Percentiles rank a stretch among this genome's conserved stretches.
These are phyloP conservation scores for Artemisia tridentata DNA, from an alignment of 129 eudicot species.

Conservation along the genomic window DNA sequence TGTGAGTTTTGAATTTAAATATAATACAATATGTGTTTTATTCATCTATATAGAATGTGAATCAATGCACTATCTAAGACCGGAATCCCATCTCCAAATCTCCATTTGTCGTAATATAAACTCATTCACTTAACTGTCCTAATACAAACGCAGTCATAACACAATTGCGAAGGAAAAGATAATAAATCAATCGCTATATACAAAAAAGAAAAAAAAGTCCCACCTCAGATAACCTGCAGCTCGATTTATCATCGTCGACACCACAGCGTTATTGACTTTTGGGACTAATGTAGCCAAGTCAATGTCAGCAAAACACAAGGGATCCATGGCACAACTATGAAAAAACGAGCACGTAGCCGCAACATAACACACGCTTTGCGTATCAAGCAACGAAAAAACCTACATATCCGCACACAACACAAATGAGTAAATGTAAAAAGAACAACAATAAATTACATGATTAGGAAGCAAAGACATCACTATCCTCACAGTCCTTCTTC, in stretches of 20 bases:
- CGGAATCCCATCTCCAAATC: neutral
- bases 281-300: slow-evolving; percentile 71
- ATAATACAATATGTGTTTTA: neutral
- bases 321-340: slow-evolving; percentile 73
- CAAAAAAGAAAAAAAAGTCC: slow-evolving; percentile 13
- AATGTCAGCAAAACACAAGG: slow-evolving; percentile 64
- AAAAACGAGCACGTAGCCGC: slow-evolving; percentile 78
- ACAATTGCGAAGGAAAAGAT: too few relatives aligned
- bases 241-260: slow-evolving; percentile 71
- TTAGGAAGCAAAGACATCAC: neutral
- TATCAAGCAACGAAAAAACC: slow-evolving; percentile 80
- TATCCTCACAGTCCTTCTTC: neutral
- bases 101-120: neutral
- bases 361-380: slow-evolving; percentile 67
- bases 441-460: neutral
- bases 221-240: slow-evolving; percentile 70
- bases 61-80: neutral
- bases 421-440: neutral
- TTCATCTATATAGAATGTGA: neutral
- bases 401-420: slow-evolving; percentile 24
- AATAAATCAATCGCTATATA: neutral
- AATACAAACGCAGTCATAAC: neutral
- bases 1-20: too few relatives aligned
- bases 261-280: slow-evolving; percentile 73
- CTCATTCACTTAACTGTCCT: slow-evolving; percentile 1